Percentiles rank a stretch among this genome's conserved stretches.
phyloP scores from a whole-genome alignment of 2,329 filamentous ascomycete genomes.

The Alternaria novae-zelandiae region DNA sequence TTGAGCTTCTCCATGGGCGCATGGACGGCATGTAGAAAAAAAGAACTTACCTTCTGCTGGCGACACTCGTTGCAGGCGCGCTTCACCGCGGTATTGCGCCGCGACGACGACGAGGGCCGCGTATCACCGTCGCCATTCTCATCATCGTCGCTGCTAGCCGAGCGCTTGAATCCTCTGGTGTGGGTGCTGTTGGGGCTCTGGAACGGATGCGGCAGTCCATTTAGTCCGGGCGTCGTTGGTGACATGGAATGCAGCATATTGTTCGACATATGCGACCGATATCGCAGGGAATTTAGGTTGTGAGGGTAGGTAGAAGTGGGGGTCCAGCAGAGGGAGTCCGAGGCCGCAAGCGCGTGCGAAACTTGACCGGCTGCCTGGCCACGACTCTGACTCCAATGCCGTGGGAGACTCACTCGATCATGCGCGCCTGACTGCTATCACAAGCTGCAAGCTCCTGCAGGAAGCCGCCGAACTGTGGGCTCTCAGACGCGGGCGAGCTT shows the following conservation, averaged over 20 bases:
- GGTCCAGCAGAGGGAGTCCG: slow-evolving; percentile 13
- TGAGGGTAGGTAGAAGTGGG: slow-evolving; percentile 17
- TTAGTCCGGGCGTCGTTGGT: slow-evolving; percentile 39
- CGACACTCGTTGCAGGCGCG: slow-evolving; percentile 84
- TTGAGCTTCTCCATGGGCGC: neutral
- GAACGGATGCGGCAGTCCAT: slow-evolving; percentile 34
- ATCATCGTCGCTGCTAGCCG: slow-evolving; percentile 47
- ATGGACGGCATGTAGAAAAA: neutral
- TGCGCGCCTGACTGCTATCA: slow-evolving; percentile 12
- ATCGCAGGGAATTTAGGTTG: slow-evolving; percentile 20
- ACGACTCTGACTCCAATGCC: slow-evolving; percentile 8
- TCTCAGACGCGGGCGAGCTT: slow-evolving; percentile 8
- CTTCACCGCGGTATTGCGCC: slow-evolving; percentile 58
- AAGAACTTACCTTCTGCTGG: slow-evolving; percentile 75
- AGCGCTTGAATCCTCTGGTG: slow-evolving; percentile 45
- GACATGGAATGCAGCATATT: slow-evolving; percentile 33
- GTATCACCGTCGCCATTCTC: slow-evolving; percentile 39
- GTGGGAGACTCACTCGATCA: neutral
- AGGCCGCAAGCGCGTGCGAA: slow-evolving; percentile 12
- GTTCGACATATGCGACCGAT: slow-evolving; percentile 22
- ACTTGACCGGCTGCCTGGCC: slow-evolving; percentile 8
- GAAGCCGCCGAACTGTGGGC: slow-evolving; percentile 17
- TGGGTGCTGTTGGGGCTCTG: slow-evolving; percentile 39
- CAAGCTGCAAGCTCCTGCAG: slow-evolving; percentile 23
- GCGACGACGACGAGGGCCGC: slow-evolving; percentile 31